Percentiles rank a stretch among this genome's conserved stretches.
phyloP scores from a whole-genome alignment of 352 stramenopile genomes.

The Phytophthora sojae region DNA sequence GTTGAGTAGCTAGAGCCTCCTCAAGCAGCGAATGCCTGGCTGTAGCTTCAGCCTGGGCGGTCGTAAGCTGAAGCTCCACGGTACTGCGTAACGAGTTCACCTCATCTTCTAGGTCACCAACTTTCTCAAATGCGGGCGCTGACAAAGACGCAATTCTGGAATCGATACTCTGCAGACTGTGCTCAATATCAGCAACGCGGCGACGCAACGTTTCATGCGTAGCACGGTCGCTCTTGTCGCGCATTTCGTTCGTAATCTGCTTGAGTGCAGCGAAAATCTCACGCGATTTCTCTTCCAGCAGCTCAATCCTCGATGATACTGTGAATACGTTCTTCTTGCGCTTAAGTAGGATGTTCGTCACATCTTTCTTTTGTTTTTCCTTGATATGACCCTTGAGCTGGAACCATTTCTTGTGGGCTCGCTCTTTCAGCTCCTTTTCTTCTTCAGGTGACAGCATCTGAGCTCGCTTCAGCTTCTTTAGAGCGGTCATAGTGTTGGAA shows the following conservation, averaged over 20 bases:
- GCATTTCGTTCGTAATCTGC: constrained; percentile 63
- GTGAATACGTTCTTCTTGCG: constrained; percentile 87
- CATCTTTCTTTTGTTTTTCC: constrained; percentile 81
- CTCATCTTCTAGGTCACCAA: constrained; percentile 51
- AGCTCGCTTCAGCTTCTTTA: constrained; percentile 74
- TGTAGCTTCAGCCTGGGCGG: constrained; percentile 40
- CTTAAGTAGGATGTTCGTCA: constrained; percentile 78
- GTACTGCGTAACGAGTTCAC: constrained; percentile 40
- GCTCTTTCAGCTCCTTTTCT: constrained; percentile 66
- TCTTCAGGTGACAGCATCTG: constrained; percentile 70
- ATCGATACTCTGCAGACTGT: constrained; percentile 58
- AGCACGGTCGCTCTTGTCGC: constrained; percentile 54
- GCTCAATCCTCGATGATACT: constrained; percentile 73
- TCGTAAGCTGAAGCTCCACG: constrained; percentile 48
- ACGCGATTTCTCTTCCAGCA: constrained; percentile 76
- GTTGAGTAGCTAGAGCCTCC: constrained; percentile 41
- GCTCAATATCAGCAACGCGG: constrained; percentile 62
- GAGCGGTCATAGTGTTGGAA: constrained; percentile 61
- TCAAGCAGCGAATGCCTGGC: constrained; percentile 40
- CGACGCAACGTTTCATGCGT: constrained; percentile 58
- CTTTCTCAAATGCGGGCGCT: constrained; percentile 50
- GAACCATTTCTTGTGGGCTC: constrained; percentile 74
- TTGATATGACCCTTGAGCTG: constrained; percentile 76
- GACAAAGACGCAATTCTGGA: constrained; percentile 46
- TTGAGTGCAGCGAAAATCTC: constrained; percentile 75